Conservation (phyloP, 2,329 filamentous ascomycete genomes). For the Penicillium aurantiogriseum region DNA sequence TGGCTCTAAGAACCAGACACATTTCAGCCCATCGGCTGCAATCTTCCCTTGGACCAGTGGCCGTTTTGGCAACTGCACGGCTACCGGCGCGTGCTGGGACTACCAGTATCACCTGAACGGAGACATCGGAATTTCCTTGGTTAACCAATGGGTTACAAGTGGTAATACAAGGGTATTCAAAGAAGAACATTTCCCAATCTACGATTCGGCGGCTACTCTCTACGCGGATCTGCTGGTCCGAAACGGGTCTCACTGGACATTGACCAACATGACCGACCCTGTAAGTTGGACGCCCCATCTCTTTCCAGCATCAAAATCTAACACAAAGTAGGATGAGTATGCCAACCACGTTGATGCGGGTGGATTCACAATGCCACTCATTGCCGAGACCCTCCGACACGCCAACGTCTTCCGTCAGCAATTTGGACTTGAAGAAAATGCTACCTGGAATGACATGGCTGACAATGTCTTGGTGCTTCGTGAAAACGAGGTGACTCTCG, state of each 20-base stretch:
- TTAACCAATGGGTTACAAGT: slow-evolving; percentile 60
- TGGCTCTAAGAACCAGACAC: slow-evolving; percentile 60
- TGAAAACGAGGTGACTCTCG: slow-evolving; percentile 61
- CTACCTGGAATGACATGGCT: slow-evolving; percentile 58
- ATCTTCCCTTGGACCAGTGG: slow-evolving; percentile 69
- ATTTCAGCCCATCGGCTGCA: slow-evolving; percentile 57
- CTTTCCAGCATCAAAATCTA: background rate
- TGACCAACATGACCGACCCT: slow-evolving; percentile 69
- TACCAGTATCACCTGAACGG: slow-evolving; percentile 72
- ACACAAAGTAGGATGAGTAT: slow-evolving; percentile 56
- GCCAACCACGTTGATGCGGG: slow-evolving; percentile 66
- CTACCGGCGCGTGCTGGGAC: slow-evolving; percentile 63
- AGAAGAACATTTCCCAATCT: slow-evolving; percentile 59
- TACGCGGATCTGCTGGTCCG: slow-evolving; percentile 60
- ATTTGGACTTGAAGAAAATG: slow-evolving; percentile 56
- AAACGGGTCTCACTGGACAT: slow-evolving; percentile 56
- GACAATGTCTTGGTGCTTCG: slow-evolving; percentile 57
- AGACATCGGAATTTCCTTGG: slow-evolving; percentile 63
- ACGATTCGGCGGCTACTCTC: slow-evolving; percentile 62
- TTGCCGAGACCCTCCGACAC: slow-evolving; percentile 54
- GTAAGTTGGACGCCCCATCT: slow-evolving; percentile 39
- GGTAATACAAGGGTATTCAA: slow-evolving; percentile 59
- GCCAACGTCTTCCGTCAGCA: slow-evolving; percentile 58
- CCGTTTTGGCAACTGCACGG: slow-evolving; percentile 67
- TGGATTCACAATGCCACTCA: slow-evolving; percentile 66